Evolutionary conservation across 176 grass and related monocot genomes (phyloP).

Genomic region (Secale cereale): DNA sequence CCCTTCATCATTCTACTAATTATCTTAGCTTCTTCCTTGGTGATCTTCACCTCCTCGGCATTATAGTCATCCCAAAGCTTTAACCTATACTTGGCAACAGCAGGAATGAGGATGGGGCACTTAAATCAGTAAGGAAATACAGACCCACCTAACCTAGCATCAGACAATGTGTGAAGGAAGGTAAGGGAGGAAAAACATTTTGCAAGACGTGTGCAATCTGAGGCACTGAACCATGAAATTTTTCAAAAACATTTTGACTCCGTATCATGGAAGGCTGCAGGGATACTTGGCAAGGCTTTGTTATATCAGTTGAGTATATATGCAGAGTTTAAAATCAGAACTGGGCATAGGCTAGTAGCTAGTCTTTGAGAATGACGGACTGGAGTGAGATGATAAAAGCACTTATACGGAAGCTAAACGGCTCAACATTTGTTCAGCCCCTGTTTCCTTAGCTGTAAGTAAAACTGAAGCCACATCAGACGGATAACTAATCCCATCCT

Average conservation of each 20-base stretch:
- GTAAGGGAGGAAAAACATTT: not conserved
- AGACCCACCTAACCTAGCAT: not conserved
- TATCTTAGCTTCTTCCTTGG: conserved; percentile 80
- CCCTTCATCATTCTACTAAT: conserved; percentile 84
- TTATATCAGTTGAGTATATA: not conserved
- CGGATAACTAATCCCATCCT: not conserved
- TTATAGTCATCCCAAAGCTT: conserved; percentile 88
- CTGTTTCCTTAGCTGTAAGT: not conserved
- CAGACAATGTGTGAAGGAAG: not conserved
- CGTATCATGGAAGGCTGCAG: not conserved
- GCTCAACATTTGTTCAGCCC: not conserved
- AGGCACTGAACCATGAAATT: not conserved
- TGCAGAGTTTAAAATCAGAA: not conserved
- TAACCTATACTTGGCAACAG: conserved; percentile 45
- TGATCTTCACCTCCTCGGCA: conserved; percentile 87
- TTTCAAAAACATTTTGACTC: not conserved
- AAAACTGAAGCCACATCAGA: not conserved
- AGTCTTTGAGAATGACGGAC: not conserved
- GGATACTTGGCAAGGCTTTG: not conserved
- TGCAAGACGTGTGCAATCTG: not conserved
- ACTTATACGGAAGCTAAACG: not conserved
- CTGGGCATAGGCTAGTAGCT: not conserved
- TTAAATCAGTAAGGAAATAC: conserved; percentile 16
- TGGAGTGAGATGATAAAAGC: not conserved
- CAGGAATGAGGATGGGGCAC: not conserved